A percentile compares a stretch with the other conserved stretches of the same genome.
Evolutionary conservation across 495 filamentous ascomycete genomes (phyloP).

Genomic region (Bombardia bombarda): DNA sequence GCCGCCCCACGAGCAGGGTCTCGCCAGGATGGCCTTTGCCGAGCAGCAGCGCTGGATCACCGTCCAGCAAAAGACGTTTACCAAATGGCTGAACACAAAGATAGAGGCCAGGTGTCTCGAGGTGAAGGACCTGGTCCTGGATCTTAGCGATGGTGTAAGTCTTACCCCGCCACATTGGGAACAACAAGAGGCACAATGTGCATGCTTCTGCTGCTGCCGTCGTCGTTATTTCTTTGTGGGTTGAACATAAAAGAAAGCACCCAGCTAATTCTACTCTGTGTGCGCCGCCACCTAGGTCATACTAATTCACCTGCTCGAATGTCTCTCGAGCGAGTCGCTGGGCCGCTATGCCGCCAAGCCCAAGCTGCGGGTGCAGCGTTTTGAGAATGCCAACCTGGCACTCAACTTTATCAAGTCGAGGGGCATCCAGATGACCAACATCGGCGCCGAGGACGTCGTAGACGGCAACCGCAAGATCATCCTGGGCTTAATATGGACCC

Average conservation of each 20-base stretch:
- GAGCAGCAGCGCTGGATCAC: slow-evolving; percentile 87
- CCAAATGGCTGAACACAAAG: slow-evolving; percentile 98
- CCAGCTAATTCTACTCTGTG: not conserved
- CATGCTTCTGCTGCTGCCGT: too few species aligned
- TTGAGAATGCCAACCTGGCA: slow-evolving; percentile 96
- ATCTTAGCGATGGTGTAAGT: slow-evolving; percentile 89
- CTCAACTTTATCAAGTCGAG: slow-evolving; percentile 86
- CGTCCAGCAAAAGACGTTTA: slow-evolving; percentile 99
- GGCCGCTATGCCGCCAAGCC: slow-evolving; percentile 94
- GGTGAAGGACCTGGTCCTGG: slow-evolving; percentile 76
- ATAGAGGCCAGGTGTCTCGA: slow-evolving; percentile 63
- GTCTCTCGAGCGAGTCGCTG: slow-evolving; percentile 85
- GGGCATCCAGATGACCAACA: slow-evolving; percentile 95
- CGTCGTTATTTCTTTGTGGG: too few species aligned
- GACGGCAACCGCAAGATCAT: slow-evolving; percentile 98
- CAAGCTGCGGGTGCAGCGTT: slow-evolving; percentile 91
- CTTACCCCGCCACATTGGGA: too few species aligned
- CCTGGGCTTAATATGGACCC: slow-evolving; percentile 90
- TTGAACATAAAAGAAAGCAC: not conserved
- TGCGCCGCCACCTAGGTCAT: slow-evolving; percentile 53
- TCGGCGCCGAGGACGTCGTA: slow-evolving; percentile 96
- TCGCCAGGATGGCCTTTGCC: slow-evolving; percentile 45
- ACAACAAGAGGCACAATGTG: too few species aligned
- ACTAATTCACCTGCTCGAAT: slow-evolving; percentile 93
- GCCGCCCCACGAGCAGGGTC: slow-evolving; percentile 30